Percentiles rank a stretch among this genome's conserved stretches.
Evolutionary conservation across 1,284 basidiomycete species (phyloP).

Genomic region (Heterobasidion parviporum): DNA sequence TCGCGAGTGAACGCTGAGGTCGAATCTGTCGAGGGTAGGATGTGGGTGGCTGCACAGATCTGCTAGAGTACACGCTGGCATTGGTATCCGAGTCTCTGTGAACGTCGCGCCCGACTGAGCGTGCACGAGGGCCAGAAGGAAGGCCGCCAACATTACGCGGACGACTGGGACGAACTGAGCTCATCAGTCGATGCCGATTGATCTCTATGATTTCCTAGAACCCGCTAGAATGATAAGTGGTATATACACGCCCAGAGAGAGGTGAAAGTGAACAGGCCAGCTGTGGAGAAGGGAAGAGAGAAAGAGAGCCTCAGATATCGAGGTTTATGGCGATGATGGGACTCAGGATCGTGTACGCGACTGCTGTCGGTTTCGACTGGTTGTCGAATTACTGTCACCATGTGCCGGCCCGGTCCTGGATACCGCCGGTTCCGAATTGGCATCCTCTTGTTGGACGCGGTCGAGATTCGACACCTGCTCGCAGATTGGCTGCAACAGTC

Average conservation of each 20-base stretch:
- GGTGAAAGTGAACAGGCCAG: conserved; percentile 15
- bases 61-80: neutral
- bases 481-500: too few relatives aligned
- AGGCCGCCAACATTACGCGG: conserved; percentile 4
- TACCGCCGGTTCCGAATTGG: neutral
- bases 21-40: conserved; percentile 12
- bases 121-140: conserved; percentile 11
- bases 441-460: too few relatives aligned
- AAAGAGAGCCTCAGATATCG: conserved; percentile 7
- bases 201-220: neutral
- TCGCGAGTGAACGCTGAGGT: conserved; percentile 18
- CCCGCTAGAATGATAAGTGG: neutral
- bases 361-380: neutral
- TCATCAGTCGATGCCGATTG: conserved; percentile 2
- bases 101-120: conserved; percentile 11
- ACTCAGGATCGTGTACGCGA: neutral
- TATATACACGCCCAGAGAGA: neutral
- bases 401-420: neutral
- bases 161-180: conserved; percentile 6
- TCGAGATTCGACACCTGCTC: too few relatives aligned
- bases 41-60: conserved; percentile 10
- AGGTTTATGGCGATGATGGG: neutral
- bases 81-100: neutral
- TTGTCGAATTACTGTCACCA: neutral
- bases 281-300: conserved; percentile 13